Evolutionary conservation across 2,329 filamentous ascomycete genomes (phyloP).

Genomic region (Raffaelea albimanens): DNA sequence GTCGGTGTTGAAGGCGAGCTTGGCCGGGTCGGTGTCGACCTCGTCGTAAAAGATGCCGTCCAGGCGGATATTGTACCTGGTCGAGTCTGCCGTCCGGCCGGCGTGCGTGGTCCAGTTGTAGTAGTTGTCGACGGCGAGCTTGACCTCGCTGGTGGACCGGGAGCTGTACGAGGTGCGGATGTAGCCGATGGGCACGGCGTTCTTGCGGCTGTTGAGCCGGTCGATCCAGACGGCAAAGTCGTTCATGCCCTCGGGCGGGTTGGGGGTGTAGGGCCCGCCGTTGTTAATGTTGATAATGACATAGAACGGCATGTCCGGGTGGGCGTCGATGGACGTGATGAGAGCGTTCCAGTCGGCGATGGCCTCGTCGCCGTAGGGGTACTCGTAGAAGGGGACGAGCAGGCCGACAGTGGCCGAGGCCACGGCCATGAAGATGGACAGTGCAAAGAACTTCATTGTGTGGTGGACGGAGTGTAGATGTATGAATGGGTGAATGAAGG

Average conservation of each 20-base stretch:
- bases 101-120: conserved; percentile 8
- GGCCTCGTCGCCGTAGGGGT: conserved; percentile 9
- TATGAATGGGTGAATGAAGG: no score
- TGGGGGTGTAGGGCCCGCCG: conserved; percentile 6
- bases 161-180: conserved; percentile 6
- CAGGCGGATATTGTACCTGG: conserved; percentile 8
- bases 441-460: conserved; percentile 3
- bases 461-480: no score
- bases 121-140: conserved; percentile 9
- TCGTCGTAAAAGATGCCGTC: conserved; percentile 15
- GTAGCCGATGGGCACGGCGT: conserved; percentile 13
- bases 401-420: conserved; percentile 17
- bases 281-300: conserved; percentile 12
- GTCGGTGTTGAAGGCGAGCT: conserved; percentile 8
- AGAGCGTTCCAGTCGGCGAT: conserved; percentile 12
- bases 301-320: conserved; percentile 12
- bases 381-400: conserved; percentile 15
- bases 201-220: conserved; percentile 7
- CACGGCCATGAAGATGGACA: conserved; percentile 9
- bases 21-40: conserved; percentile 7
- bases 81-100: conserved; percentile 4
- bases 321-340: conserved; percentile 9
- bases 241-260: conserved; percentile 8
- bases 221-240: conserved; percentile 10
- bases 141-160: conserved; percentile 1